Evolutionary conservation across 352 stramenopile genomes (phyloP), one percentile per base, ranked within the genome.

Genomic region (Pythium utonaiense): DNA sequence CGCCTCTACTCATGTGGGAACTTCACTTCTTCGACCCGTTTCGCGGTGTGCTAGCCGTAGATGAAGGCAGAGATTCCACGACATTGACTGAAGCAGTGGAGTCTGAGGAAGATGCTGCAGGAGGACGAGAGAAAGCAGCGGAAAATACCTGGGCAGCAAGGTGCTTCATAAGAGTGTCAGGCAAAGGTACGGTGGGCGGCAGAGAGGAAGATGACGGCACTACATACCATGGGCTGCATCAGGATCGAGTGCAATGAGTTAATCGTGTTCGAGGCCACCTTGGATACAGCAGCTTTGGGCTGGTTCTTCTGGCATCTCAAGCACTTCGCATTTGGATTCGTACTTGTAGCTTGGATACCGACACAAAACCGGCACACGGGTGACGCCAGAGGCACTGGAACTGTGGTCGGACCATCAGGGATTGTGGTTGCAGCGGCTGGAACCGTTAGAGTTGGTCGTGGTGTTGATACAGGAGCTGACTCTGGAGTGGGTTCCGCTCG

Each of bases 281-380:
- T 53, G 9, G 27, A 36, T 2, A 16, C 6, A 36, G 25, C 12
- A 22, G 21, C 42, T 41, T 24, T 41, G 21, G 59, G 22, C 28
- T 62, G 7, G 6, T 13, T 31, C 30, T 31, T 50, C 36, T 50
- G 21, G 25, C 52, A 62, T 3, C 44, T 28, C 24, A 62, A 19
- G 24, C 61, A 67, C 36, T 55, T 27, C 24, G 40, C 49, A 17
- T 27, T 28, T 1, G 53, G 53, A 21, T 60, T 62, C 3, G 27
- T 16, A 21, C 55, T 62, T 2, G 27, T 16, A 3, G 24, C 21
- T 24, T 62, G 45, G 33, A 67, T 58, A 16, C 47, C 36, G 13
- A 42, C 47, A 28, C 61, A 67, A 21, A 67, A 67, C 14, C 49
- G 44, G 27, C 60, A 67, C 21, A 34, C n/a, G 6, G 36, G 21